Percentiles rank a stretch among this genome's conserved stretches.
These are phyloP conservation scores for Alternaria tenuissima DNA, from an alignment of 2,329 filamentous ascomycete genomes.

Conservation along the genomic window DNA sequence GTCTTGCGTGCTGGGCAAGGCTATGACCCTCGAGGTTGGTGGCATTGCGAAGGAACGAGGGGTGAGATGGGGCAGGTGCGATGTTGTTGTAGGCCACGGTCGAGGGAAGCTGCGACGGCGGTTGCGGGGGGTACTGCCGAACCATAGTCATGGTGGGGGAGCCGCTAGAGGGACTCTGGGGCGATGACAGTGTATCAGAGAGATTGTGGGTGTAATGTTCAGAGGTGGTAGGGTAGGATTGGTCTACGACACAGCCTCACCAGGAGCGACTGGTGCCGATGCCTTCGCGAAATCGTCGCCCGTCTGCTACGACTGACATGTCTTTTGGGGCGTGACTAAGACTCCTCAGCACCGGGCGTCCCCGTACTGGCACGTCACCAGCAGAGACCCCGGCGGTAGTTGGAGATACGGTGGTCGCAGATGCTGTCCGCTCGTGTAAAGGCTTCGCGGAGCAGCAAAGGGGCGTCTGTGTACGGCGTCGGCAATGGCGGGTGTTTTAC, in stretches of 20 bases:
- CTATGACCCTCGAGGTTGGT: slow-evolving; percentile 33
- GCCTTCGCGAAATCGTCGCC: slow-evolving; percentile 53
- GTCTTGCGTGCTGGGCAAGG: slow-evolving; percentile 34
- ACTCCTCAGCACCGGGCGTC: slow-evolving; percentile 27
- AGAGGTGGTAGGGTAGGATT: neutral
- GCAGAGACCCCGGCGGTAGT: slow-evolving; percentile 39
- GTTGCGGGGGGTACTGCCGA: slow-evolving; percentile 48
- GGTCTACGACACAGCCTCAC: slow-evolving; percentile 40
- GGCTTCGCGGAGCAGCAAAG: neutral
- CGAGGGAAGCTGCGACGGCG: slow-evolving; percentile 41
- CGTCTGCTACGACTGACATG: slow-evolving; percentile 50
- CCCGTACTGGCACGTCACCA: slow-evolving; percentile 35
- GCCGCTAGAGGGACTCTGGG: slow-evolving; percentile 12
- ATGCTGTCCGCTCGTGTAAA: neutral
- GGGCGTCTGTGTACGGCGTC: neutral
- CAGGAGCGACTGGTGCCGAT: slow-evolving; percentile 53
- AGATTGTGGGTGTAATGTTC: neutral
- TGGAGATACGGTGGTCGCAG: slow-evolving; percentile 10
- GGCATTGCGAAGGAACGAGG: slow-evolving; percentile 39
- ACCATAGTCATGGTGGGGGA: slow-evolving; percentile 50
- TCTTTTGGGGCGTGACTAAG: slow-evolving; percentile 34
- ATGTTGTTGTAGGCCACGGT: slow-evolving; percentile 35
- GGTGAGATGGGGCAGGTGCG: slow-evolving; percentile 33
- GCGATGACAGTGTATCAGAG: slow-evolving; percentile 2
- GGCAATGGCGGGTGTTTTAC: slow-evolving; percentile 8